phyloP scores from a whole-genome alignment of 2,329 filamentous ascomycete species.

The Blastomyces parvus region DNA sequence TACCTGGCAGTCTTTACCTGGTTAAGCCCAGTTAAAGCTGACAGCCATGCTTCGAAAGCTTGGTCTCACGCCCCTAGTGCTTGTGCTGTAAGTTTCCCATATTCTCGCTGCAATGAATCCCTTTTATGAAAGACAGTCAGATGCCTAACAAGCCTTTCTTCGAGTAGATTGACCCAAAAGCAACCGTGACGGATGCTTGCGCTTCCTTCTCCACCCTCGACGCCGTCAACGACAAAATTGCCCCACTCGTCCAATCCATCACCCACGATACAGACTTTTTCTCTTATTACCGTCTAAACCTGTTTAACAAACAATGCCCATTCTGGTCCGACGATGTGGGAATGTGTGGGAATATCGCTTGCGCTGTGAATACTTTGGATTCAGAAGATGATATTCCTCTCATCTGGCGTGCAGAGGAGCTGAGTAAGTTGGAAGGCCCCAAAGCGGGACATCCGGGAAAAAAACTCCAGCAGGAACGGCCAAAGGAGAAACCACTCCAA shows the following conservation, averaged over 20 bases:
- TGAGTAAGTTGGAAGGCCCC: slow-evolving; percentile 86
- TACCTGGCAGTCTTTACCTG: slow-evolving; percentile 55
- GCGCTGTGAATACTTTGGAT: slow-evolving; percentile 87
- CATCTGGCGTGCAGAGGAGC: slow-evolving; percentile 83
- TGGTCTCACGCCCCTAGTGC: slow-evolving; percentile 31
- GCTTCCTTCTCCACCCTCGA: slow-evolving; percentile 89
- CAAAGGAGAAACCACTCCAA: slow-evolving; percentile 62
- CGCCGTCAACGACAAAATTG: slow-evolving; percentile 64
- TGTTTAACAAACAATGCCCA: slow-evolving; percentile 88
- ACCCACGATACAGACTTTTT: slow-evolving; percentile 93
- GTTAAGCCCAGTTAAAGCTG: slow-evolving; percentile 42
- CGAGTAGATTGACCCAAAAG: slow-evolving; percentile 69
- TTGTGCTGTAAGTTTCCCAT: slow-evolving; percentile 46
- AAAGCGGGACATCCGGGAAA: slow-evolving; percentile 80
- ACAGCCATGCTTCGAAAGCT: slow-evolving; percentile 31
- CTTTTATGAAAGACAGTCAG: neutral
- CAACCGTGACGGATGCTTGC: slow-evolving; percentile 89
- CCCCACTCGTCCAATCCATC: slow-evolving; percentile 67
- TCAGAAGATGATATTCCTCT: slow-evolving; percentile 88
- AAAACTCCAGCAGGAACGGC: slow-evolving; percentile 59
- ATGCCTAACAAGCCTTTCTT: neutral
- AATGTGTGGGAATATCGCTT: slow-evolving; percentile 95
- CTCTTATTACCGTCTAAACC: slow-evolving; percentile 88
- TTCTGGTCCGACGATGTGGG: slow-evolving; percentile 92
- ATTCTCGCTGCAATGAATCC: neutral